Evolutionary conservation across 2,329 filamentous ascomycete genomes (phyloP), one percentile per base, ranked within the genome.

Genomic region (Aspergillus piperis): DNA sequence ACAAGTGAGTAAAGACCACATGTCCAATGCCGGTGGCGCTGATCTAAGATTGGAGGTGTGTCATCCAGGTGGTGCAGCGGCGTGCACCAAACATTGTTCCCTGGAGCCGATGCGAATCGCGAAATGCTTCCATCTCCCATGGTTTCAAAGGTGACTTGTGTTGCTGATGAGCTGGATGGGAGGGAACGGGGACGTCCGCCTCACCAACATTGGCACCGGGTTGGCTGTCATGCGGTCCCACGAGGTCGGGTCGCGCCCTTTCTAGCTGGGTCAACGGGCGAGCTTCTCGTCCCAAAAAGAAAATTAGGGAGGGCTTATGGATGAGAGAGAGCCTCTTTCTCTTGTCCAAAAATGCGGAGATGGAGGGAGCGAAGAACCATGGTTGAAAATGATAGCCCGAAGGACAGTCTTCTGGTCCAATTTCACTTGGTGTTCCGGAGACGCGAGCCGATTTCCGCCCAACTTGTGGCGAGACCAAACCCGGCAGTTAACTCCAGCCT

Each of bases 401-500:
- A n/a, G n/a, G 25, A 27, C n/a, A 15, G 41, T 21, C 25, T n/a
- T 52, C 41, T 30, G 57, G 49, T 30, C 38, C 50, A 23, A 19
- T 21, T 32, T n/a, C 23, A 32, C 19, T 17, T 58, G 56, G 48
- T 51, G 36, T 32, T 32, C 47, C 44, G 56, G 47, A 51, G 56
- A 48, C 47, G 50, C 49, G 55, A 54, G 54, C 59, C 50, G 55
- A 61, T 50, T 54, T 51, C 55, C 50, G 54, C 59, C 49, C 54
- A 57, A 58, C 25, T 13, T 58, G 50, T 54, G 55, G 55, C 25
- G 36, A 55, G 53, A 30, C 52, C 38, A 41, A 38, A 27, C 51
- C 49, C 63, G 63, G 63, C 62, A 60, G n/a, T 64, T 32, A 55
- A 13, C 62, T 64, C 63, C 63, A 64, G 62, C 63, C 63, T 65